These are phyloP conservation scores for Solanum pennellii DNA, from an alignment of 257 asterid species.

Conservation along the genomic window DNA sequence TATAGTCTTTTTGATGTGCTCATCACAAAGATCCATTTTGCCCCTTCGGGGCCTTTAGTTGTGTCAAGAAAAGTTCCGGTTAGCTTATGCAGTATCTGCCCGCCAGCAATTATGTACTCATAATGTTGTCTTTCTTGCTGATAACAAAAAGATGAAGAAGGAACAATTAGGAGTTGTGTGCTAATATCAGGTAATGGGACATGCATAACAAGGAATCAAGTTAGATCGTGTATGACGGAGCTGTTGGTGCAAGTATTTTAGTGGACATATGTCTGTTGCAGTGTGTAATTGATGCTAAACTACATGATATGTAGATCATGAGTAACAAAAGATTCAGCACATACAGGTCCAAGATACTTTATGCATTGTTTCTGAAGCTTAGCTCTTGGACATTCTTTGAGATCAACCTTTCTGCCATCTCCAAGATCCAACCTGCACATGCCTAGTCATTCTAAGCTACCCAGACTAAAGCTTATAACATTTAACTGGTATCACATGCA, in stretches of 20 bases:
- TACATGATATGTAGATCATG: neutral
- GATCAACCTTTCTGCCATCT: slow-evolving; percentile 85
- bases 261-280: neutral
- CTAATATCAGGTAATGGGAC: neutral
- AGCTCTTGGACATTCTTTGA: slow-evolving; percentile 67
- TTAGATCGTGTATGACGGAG: neutral
- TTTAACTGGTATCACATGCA: neutral
- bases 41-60: slow-evolving; percentile 26
- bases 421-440: slow-evolving; percentile 90
- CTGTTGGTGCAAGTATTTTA: neutral
- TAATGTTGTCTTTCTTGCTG: slow-evolving; percentile 84
- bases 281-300: neutral
- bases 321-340: slow-evolving; percentile 16
- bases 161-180: neutral
- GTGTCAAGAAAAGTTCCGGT: slow-evolving; percentile 55
- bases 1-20: slow-evolving; percentile 80
- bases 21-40: slow-evolving; percentile 93
- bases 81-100: slow-evolving; percentile 41
- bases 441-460: neutral
- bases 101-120: slow-evolving; percentile 49
- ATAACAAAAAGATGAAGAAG: neutral
- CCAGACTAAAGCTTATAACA: neutral
- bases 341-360: slow-evolving; percentile 92
- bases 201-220: neutral
- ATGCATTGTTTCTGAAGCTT: slow-evolving; percentile 85